Base-by-base conservation (phyloP, 2,329 filamentous ascomycete species). In the Bipolaris bicolor region DNA sequence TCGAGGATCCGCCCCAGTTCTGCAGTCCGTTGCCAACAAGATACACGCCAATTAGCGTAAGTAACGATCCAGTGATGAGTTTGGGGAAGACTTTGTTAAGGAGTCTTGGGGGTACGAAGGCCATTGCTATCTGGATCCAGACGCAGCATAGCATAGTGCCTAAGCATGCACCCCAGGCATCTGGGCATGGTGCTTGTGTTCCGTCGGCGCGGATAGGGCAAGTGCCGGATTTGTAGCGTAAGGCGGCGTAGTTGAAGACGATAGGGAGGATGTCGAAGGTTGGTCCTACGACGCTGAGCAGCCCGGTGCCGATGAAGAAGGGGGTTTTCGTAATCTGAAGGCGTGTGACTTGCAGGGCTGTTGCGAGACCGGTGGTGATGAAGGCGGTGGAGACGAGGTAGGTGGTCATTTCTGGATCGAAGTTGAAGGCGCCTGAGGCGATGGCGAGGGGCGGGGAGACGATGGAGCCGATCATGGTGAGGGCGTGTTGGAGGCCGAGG, bases 61-160 rank as follows among this genome's bases (percentile, higher is more conserved):
- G 52, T 2, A 70, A 52, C 16, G 60, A 60, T 3, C 69, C 67
- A 10, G 68, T 72, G 20, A 72, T 64, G 10, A 69, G 60, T 50
- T 70, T 69, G 1, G 69, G 67, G 31, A 72, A 71, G 11, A 71
- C 18, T 9, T 51, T 61, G 43, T 69, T 69, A 3, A 72, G 50
- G 1, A 64, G 52, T 39, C 59, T 66, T 1, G 68, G 67, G 7
- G 68, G 68, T 1, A 72, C 65, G 20, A 72, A 67, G 16, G 66
- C 61, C 63, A 71, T 64, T 20, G 52, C 57, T 34, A 64, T 57
- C 29, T 66, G 64, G 5, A 70, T 60, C 66, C 77, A 80, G 4
- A 79, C 78, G 5, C 78, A 80, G 57, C 79, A 81, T 10, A 81
- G 67, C 61, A 80, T 78, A 9, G 65, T 68, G 7, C 68, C 67